phyloP scores from a whole-genome alignment of 345 rosid species.

The Gossypium raimondii region DNA sequence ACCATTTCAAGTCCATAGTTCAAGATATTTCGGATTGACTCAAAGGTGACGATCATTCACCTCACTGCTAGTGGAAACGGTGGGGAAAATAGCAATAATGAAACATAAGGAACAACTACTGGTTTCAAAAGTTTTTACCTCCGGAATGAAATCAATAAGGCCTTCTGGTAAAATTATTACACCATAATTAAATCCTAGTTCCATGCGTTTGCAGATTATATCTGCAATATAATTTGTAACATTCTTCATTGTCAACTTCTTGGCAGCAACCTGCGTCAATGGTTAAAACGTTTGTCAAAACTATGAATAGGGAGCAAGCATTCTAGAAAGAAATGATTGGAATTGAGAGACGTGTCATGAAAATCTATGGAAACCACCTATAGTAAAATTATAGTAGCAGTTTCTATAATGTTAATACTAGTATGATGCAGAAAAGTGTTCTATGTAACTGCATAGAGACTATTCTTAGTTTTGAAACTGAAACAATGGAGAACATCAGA shows the following conservation, averaged over 20 bases:
- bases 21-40: not conserved
- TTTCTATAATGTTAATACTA: not conserved
- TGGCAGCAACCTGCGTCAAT: slow-evolving; percentile 61
- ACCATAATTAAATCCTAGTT: slow-evolving; percentile 73
- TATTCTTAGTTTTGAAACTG: not conserved
- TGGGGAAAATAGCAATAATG: not conserved
- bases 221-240: slow-evolving; percentile 82
- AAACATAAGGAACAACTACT: not conserved
- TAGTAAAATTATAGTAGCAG: not conserved
- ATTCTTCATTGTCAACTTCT: slow-evolving; percentile 73
- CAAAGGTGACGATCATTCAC: not conserved
- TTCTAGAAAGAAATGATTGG: not conserved
- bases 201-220: slow-evolving; percentile 65
- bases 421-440: too few relatives aligned
- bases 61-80: not conserved
- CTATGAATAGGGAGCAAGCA: too few relatives aligned
- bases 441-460: too few relatives aligned
- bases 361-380: not conserved
- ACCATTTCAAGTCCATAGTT: not conserved
- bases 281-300: not conserved
- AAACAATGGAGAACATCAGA: not conserved
- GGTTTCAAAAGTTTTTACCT: slow-evolving; percentile 39
- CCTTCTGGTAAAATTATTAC: slow-evolving; percentile 94
- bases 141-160: slow-evolving; percentile 93
- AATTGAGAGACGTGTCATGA: too few relatives aligned